Conservation (phyloP, 1,284 basidiomycete genomes). For the Trichosporon sp. region DNA sequence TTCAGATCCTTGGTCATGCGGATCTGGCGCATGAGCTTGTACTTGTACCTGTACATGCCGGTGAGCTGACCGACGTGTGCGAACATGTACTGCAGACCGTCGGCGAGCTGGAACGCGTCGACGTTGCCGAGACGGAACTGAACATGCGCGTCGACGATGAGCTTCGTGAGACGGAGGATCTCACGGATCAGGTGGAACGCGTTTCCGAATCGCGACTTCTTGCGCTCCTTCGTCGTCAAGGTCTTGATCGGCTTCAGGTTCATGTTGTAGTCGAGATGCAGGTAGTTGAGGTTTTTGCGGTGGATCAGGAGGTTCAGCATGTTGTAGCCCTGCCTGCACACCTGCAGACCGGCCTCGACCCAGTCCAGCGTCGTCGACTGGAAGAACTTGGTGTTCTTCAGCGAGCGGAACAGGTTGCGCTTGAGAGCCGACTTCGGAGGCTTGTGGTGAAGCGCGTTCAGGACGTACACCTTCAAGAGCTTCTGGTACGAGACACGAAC, state of each 20-base stretch:
- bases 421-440: constrained; percentile 95
- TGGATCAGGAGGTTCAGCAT: constrained; percentile 99
- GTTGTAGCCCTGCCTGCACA: constrained; percentile 97
- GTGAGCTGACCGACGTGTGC: constrained; percentile 96
- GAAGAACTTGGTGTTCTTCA: constrained; percentile 99
- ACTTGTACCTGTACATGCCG: constrained; percentile 94
- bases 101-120: constrained; percentile 98
- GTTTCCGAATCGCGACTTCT: constrained; percentile 99
- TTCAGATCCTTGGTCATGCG: constrained; percentile 99
- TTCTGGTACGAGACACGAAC: constrained; percentile 99
- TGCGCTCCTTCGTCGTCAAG: constrained; percentile 97
- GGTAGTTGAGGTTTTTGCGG: constrained; percentile 97
- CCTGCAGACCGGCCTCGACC: constrained; percentile 98
- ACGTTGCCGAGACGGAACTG: constrained; percentile 98
- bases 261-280: constrained; percentile 53
- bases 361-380: constrained; percentile 96
- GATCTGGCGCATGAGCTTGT: constrained; percentile 99
- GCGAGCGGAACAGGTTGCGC: constrained; percentile 90
- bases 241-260: constrained; percentile 90
- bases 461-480: constrained; percentile 89
- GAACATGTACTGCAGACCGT: constrained; percentile 97
- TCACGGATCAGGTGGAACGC: constrained; percentile 96
- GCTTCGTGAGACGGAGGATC: constrained; percentile 92
- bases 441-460: constrained; percentile 85
- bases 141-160: constrained; percentile 97